phyloP scores from a whole-genome alignment of 768 basidiomycete genomes.

The Butyriboletus loyo region DNA sequence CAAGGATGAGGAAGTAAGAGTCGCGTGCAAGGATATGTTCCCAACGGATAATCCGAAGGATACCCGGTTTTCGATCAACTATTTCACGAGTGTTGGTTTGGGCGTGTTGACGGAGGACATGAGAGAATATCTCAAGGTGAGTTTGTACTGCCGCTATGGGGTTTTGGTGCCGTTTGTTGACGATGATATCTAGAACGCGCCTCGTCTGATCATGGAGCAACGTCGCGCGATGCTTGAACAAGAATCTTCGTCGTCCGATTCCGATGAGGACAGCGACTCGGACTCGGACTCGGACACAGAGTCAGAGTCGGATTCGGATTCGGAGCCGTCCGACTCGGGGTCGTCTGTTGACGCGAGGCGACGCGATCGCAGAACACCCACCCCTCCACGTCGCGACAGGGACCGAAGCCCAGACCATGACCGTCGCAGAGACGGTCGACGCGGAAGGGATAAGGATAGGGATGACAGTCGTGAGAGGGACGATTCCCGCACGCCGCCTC shows the following conservation, averaged over 20 bases:
- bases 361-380: conserved; percentile 28
- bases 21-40: conserved; percentile 82
- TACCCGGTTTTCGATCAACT: conserved; percentile 95
- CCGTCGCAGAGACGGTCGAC: conserved; percentile 14
- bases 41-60: conserved; percentile 96
- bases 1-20: conserved; percentile 78
- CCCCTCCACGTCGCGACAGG: conserved; percentile 31
- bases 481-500: conserved; percentile 35
- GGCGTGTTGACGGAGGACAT: conserved; percentile 92
- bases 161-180: background rate
- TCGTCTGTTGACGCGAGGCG: conserved; percentile 34
- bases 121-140: conserved; percentile 91
- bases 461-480: conserved; percentile 26
- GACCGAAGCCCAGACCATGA: conserved; percentile 26
- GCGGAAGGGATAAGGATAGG: conserved; percentile 3
- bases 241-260: conserved; percentile 45
- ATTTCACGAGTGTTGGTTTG: conserved; percentile 93
- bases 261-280: conserved; percentile 34
- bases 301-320: conserved; percentile 41
- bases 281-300: conserved; percentile 33
- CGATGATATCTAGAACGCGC: conserved; percentile 68
- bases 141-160: conserved; percentile 21
- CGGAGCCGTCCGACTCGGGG: conserved; percentile 38
- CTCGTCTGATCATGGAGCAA: conserved; percentile 90
- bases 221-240: conserved; percentile 84